phyloP scores from a whole-genome alignment of 2,329 filamentous ascomycete genomes.

The Chlorencoelia australis region DNA sequence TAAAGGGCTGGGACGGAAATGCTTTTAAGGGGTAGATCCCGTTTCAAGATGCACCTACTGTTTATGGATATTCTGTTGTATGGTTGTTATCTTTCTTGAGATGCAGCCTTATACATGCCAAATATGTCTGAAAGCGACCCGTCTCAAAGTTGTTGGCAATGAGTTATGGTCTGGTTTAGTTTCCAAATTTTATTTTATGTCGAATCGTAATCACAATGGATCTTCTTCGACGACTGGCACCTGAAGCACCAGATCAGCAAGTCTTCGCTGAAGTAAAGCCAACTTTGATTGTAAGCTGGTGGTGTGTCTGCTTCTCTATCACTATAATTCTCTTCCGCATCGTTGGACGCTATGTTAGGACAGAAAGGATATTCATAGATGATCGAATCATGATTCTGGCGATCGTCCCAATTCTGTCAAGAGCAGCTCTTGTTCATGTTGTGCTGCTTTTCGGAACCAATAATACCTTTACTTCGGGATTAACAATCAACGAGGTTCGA shows the following conservation, averaged over 20 bases:
- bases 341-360: constrained; percentile 72
- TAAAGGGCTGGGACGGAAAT: no score
- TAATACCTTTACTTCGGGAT: constrained; percentile 53
- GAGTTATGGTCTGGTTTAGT: no score
- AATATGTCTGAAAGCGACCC: no score
- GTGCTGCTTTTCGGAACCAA: constrained; percentile 86
- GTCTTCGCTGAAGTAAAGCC: constrained; percentile 54
- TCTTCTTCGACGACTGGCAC: constrained; percentile 15
- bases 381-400: constrained; percentile 77
- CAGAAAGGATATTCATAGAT: constrained; percentile 75
- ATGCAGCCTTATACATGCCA: no score
- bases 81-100: no score
- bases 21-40: no score
- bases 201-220: no score
- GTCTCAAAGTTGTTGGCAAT: no score
- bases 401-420: constrained; percentile 66
- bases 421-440: constrained; percentile 80
- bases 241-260: constrained; percentile 16
- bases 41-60: no score
- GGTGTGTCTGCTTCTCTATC: constrained; percentile 74
- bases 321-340: constrained; percentile 74
- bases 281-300: constrained; percentile 87
- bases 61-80: no score
- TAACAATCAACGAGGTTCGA: constrained; percentile 47
- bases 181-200: no score